These are phyloP conservation scores for Phragmites australis DNA, from an alignment of 176 grass and related monocot species.

Conservation along the genomic window DNA sequence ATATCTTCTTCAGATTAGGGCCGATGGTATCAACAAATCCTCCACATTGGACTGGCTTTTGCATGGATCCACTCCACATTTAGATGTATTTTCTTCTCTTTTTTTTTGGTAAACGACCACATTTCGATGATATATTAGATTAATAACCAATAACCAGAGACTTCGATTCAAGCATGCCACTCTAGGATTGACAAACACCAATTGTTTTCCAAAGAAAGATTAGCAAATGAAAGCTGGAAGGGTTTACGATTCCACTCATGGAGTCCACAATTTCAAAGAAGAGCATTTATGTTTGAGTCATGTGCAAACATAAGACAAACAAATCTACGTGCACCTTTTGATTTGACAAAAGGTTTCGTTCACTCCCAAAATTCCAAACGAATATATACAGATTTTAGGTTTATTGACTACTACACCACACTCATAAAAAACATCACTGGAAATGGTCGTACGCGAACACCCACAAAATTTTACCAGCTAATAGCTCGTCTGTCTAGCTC, in stretches of 20 bases:
- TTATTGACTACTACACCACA: slow-evolving; percentile 40
- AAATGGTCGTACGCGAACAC: slow-evolving; percentile 8
- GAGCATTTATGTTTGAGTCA: background rate
- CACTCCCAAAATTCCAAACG: slow-evolving; percentile 12
- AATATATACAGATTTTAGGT: slow-evolving; percentile 28
- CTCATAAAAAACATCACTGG: background rate
- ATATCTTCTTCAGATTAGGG: slow-evolving; percentile 3
- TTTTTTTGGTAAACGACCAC: background rate
- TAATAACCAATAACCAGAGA: background rate
- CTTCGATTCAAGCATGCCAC: background rate
- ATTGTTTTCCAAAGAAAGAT: background rate
- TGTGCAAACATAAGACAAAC: slow-evolving; percentile 13
- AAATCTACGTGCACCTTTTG: slow-evolving; percentile 27
- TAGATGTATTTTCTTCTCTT: background rate
- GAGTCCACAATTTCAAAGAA: background rate
- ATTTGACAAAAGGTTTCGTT: slow-evolving; percentile 25
- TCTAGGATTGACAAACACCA: background rate
- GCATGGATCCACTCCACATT: background rate
- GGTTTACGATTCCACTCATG: background rate
- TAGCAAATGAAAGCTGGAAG: slow-evolving; percentile 10
- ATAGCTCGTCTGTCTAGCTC: background rate
- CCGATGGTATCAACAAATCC: background rate
- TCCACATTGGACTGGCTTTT: background rate
- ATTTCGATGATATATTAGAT: background rate
- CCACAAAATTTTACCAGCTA: slow-evolving; percentile 33